Base-by-base conservation (phyloP, 2,329 filamentous ascomycete genomes). In the Cytospora mali region DNA sequence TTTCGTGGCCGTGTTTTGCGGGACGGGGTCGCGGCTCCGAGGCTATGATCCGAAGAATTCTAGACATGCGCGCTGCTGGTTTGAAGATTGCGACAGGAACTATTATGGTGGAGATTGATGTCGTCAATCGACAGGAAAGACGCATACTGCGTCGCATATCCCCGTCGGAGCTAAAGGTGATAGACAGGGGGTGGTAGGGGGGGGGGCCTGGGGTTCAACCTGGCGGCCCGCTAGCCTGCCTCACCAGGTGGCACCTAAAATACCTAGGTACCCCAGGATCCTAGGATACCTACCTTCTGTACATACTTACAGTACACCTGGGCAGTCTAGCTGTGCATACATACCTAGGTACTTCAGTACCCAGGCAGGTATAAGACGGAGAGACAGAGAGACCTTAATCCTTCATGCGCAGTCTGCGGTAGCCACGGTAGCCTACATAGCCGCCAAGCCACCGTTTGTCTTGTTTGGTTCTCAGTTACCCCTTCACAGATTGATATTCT, bases 21-120 rank as follows among this genome's bases (percentile, higher is more conserved):
- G 35, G 18, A 13, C 42, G n/a, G 21, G 23, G 42, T 46, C 21
- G 23, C n/a, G 42, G n/a, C 1, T 46, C 42, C 42, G 42, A 46
- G n/a, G 42, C 9, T 23, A 9, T 46, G 18, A 21, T 46, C 42
- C n/a, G 5, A 46, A 23, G 42, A 21, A 46, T 23, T n/a, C n/a
- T 11, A 46, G 42, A 23, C 42, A 46, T 46, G 42, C 50, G 48
- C 35, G 50, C 58, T 33, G 27, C 42, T 27, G 13, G 5, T n/a
- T 18, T 14, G 48, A 11, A 18, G 35, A 46, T 54, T 54, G 50
- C 58, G 58, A 54, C 50, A 35, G 35, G 39, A n/a, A 27, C 9
- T 31, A 18, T 6, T 33, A n/a, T 48, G n/a, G 42, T 46, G 42
- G 42, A 13, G n/a, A 23, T 23, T 46, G 21, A 46, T 46, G 42